Evolutionary conservation across 257 asterid species (phyloP).

Genomic region (Lithospermum erythrorhizon): DNA sequence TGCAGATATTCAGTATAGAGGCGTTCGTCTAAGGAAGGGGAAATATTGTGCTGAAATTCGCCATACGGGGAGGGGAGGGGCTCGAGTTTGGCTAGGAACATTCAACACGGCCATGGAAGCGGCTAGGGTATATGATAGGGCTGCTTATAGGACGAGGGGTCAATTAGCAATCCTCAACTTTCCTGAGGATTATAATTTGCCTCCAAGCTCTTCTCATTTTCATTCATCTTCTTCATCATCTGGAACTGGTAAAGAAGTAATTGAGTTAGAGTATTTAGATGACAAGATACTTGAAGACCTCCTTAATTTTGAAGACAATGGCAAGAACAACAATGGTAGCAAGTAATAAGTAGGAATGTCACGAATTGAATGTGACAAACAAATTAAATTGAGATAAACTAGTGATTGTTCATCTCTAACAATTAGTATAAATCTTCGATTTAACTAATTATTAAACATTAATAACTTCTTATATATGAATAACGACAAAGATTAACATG

Average conservation of each 20-base stretch:
- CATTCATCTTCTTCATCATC: constrained; percentile 10
- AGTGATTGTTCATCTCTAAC: background rate
- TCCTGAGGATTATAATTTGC: constrained; percentile 55
- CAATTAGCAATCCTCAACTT: constrained; percentile 73
- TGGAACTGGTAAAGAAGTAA: constrained; percentile 19
- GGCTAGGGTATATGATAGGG: constrained; percentile 62
- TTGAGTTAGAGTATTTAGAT: constrained; percentile 45
- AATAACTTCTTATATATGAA: too few relatives aligned
- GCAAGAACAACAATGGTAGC: constrained; percentile 17
- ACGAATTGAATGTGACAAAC: background rate
- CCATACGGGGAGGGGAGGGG: constrained; percentile 43
- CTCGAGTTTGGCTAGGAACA: constrained; percentile 79
- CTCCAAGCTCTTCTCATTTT: constrained; percentile 52
- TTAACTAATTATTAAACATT: too few relatives aligned
- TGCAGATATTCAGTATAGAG: constrained; percentile 52
- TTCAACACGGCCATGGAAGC: constrained; percentile 60
- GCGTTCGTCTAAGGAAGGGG: constrained; percentile 81
- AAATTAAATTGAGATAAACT: too few relatives aligned
- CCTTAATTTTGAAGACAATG: constrained; percentile 27
- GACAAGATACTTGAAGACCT: constrained; percentile 48
- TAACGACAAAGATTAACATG: too few relatives aligned
- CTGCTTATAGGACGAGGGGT: constrained; percentile 68
- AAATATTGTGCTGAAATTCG: constrained; percentile 87
- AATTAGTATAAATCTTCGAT: background rate
- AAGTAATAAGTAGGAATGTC: background rate